A percentile compares a stretch with the other conserved stretches of the same genome.
phyloP scores from a whole-genome alignment of 345 rosid genomes.

The Odontarrhena argentea region DNA sequence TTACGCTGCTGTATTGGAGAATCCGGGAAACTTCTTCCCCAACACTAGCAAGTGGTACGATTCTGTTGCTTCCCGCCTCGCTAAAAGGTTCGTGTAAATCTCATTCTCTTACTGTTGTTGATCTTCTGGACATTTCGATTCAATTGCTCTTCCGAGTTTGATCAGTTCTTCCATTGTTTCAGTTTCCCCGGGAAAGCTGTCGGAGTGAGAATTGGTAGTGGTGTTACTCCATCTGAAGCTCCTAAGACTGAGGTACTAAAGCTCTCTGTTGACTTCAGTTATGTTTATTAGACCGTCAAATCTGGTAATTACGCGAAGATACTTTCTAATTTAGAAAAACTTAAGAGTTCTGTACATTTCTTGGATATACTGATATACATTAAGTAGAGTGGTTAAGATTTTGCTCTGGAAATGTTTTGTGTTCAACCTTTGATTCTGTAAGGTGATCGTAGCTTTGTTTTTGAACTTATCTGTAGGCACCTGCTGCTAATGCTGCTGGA shows the following conservation, averaged over 20 bases:
- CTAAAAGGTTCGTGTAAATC: conserved; percentile 50
- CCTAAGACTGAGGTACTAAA: conserved; percentile 20
- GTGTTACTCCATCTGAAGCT: conserved; percentile 46
- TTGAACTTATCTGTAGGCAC: conserved; percentile 19
- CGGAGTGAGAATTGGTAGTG: conserved; percentile 64
- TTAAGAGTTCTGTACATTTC: background rate
- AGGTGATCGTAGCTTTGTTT: background rate
- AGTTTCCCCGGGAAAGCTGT: conserved; percentile 83
- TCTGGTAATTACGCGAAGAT: background rate
- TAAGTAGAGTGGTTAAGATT: background rate
- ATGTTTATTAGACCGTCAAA: background rate
- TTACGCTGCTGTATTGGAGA: conserved; percentile 63
- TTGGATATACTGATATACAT: too few relatives aligned
- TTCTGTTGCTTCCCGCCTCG: conserved; percentile 59
- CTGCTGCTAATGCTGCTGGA: conserved; percentile 19
- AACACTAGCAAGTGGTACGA: conserved; percentile 78
- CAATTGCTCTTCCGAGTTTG: background rate
- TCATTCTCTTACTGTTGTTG: background rate
- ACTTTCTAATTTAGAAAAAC: background rate
- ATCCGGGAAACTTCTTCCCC: conserved; percentile 62
- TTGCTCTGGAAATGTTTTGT: background rate
- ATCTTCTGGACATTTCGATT: background rate
- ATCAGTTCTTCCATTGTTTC: background rate
- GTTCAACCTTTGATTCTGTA: background rate
- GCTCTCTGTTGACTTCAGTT: conserved; percentile 2